Conservation (phyloP, 2,329 filamentous ascomycete species). For the Trichoderma cornu-damae region DNA sequence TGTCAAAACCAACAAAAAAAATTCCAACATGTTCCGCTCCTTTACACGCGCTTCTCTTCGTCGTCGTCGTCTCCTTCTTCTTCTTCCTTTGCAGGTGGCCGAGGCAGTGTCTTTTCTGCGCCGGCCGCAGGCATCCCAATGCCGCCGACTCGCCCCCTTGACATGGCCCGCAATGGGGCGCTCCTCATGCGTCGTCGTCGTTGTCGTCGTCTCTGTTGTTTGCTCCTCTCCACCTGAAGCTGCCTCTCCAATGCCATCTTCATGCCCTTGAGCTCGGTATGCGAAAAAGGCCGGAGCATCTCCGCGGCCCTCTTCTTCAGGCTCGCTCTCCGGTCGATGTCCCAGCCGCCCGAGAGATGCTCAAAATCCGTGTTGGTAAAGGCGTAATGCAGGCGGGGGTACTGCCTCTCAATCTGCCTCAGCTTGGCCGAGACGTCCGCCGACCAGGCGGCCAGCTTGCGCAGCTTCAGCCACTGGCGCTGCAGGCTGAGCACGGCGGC, state of each 20-base stretch:
- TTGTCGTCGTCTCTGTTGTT: background rate
- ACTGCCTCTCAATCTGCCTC: conserved; percentile 36
- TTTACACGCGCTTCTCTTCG: no score
- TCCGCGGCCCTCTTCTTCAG: conserved; percentile 29
- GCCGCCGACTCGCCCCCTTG: background rate
- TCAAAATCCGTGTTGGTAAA: conserved; percentile 33
- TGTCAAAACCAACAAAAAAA: no score
- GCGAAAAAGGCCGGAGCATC: conserved; percentile 29
- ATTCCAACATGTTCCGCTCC: no score
- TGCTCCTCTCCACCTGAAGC: conserved; percentile 7
- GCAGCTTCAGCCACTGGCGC: conserved; percentile 46
- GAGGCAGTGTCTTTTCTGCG: background rate
- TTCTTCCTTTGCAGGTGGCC: background rate
- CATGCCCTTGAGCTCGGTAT: conserved; percentile 29
- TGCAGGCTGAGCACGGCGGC: conserved; percentile 45
- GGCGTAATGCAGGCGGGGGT: conserved; percentile 39
- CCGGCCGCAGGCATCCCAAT: background rate
- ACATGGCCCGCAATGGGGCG: background rate
- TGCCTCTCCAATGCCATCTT: conserved; percentile 22
- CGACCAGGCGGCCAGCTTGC: conserved; percentile 47
- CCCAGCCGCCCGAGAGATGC: conserved; percentile 27
- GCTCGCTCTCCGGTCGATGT: conserved; percentile 24
- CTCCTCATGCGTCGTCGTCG: background rate
- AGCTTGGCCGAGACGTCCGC: conserved; percentile 39
- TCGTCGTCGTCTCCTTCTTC: background rate